Evolutionary conservation across 768 basidiomycete genomes (phyloP).

Genomic region (Wakefieldia striispora): DNA sequence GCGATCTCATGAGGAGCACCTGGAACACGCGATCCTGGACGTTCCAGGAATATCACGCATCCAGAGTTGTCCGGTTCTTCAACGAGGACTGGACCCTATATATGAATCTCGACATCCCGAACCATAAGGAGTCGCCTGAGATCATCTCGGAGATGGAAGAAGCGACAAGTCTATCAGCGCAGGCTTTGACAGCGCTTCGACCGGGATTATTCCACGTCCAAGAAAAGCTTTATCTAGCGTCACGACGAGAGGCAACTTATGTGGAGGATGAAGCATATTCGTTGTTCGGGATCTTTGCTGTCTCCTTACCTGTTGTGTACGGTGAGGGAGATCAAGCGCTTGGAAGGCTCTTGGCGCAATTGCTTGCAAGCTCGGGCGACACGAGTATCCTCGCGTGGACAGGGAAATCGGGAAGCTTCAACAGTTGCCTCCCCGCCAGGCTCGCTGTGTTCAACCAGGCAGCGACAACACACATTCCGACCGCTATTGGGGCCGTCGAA

Average conservation of each 20-base stretch:
- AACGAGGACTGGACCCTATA: neutral
- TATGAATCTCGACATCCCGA: neutral
- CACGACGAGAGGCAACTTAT: neutral
- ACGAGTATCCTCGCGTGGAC: slow-evolving; percentile 2
- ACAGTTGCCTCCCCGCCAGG: slow-evolving; percentile 1
- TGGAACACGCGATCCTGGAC: slow-evolving; percentile 12
- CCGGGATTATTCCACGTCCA: neutral
- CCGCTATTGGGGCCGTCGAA: neutral
- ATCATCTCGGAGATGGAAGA: neutral
- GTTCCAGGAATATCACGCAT: slow-evolving; percentile 1
- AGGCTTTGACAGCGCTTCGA: neutral
- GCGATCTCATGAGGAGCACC: neutral
- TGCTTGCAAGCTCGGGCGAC: neutral
- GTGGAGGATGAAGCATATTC: slow-evolving; percentile 1
- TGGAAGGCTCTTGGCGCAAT: neutral
- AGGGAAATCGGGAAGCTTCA: neutral
- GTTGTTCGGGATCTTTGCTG: neutral
- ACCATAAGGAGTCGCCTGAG: neutral
- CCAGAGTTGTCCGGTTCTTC: neutral
- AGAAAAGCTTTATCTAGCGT: neutral
- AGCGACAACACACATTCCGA: neutral
- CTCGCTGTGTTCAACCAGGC: neutral
- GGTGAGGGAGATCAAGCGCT: neutral
- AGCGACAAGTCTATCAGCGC: neutral
- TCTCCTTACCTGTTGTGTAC: neutral